Base-by-base conservation (phyloP, 2,329 filamentous ascomycete genomes). In the Biscogniauxia sp. region DNA sequence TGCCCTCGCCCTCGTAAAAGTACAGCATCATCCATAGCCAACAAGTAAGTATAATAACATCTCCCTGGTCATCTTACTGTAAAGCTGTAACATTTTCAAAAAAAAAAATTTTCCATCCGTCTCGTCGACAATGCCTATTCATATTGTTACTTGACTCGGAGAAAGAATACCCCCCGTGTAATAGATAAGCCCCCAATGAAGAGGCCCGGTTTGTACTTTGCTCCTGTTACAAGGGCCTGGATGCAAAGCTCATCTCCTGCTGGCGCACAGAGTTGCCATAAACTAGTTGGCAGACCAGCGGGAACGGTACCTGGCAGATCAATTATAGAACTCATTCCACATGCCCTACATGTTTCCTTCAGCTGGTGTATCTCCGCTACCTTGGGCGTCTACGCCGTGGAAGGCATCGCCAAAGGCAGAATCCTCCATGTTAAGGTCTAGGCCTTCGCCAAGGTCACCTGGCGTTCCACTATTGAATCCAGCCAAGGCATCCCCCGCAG, bases 321-420 rank as follows among this genome's bases (percentile, higher is more conserved):
- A 17, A 53, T 25, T 25, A 23, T 53, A 20, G 15, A 7, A 6
- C 23, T n/a, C 51, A 23, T 17, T 28, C 20, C 25, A 20, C 56
- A 60, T 52, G 15, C 54, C 19, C 62, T 72, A 74, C 63, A 71
- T 67, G 60, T 62, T 68, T 26, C 66, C 67, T 19, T 70, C 72
- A 8, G 66, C 70, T 9, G 72, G 71, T 0, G 72, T 73, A 52
- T 63, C 65, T 17, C 41, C 66, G 8, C 64, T 67, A n/a, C 68
- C 65, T 19, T 70, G 65, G 19, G 68, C 68, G 20, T 80, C 82
- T 13, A 87, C 83, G 4, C 84, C 85, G 68, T 93, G 90, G 75
- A 94, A 92, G 0, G 91, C 91, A 68, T 95, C 90, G 2, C 90
- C 91, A 77, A 95, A 95, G 1, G 90, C 91, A 41, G 88, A 92